A percentile compares a stretch with the other conserved stretches of the same genome.
Conservation (phyloP, 805 yeast species). For the Candida argentea region DNA sequence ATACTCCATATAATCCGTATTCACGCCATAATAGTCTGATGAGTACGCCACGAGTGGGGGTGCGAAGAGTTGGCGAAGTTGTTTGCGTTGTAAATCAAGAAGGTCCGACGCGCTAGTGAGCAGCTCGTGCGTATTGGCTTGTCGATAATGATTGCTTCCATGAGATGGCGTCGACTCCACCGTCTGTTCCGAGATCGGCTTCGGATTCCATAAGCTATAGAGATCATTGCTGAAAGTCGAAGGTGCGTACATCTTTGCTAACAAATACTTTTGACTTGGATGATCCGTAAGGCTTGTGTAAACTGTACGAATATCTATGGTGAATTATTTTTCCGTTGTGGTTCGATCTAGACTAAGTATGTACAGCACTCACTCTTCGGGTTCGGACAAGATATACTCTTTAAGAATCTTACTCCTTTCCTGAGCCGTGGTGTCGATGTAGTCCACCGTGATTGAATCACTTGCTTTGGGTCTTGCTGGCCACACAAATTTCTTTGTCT, state of each 20-base stretch:
- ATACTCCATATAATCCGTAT: slow-evolving; percentile 10
- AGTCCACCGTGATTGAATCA: slow-evolving; percentile 4
- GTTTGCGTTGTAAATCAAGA: slow-evolving; percentile 11
- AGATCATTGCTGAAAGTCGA: slow-evolving; percentile 35
- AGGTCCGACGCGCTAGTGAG: too few species aligned
- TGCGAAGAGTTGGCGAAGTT: slow-evolving; percentile 22
- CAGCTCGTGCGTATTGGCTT: too few species aligned
- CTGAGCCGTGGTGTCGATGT: slow-evolving; percentile 2
- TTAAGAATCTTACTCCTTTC: slow-evolving; percentile 30
- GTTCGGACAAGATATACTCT: slow-evolving; percentile 36
- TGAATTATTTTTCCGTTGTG: too few species aligned
- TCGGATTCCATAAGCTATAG: slow-evolving; percentile 31
- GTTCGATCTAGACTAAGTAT: too few species aligned
- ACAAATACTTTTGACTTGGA: too few species aligned
- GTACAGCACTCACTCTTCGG: slow-evolving; percentile 3
- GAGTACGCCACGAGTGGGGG: slow-evolving; percentile 50
- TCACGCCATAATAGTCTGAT: slow-evolving; percentile 26
- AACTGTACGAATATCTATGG: too few species aligned
- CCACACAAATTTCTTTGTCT: slow-evolving; percentile 20
- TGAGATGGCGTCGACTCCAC: too few species aligned
- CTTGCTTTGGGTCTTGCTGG: slow-evolving; percentile 16
- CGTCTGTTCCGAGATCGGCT: too few species aligned
- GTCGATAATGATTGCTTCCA: too few species aligned
- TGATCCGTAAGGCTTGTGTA: not conserved
- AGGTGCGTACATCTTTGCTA: slow-evolving; percentile 45